These are phyloP conservation scores for Kandelia obovata DNA, from an alignment of 345 rosid genomes.

Conservation along the genomic window DNA sequence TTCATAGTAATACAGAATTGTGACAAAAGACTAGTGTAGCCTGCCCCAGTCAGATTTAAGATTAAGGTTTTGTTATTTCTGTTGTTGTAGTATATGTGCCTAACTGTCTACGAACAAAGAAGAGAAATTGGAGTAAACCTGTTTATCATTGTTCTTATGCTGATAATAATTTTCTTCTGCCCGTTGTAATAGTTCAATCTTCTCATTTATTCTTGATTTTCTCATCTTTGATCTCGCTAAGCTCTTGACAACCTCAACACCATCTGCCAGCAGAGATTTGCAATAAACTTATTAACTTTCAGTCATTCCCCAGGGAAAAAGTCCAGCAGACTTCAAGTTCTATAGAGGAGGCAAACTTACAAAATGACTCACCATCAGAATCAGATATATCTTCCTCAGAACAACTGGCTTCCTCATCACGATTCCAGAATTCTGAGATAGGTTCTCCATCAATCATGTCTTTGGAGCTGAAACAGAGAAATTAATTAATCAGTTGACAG, in stretches of 20 bases:
- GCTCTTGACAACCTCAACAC: slow-evolving; percentile 37
- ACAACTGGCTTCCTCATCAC: slow-evolving; percentile 63
- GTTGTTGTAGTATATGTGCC: no score
- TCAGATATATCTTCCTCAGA: slow-evolving; percentile 94
- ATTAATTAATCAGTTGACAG: slow-evolving; percentile 15
- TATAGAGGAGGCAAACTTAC: neutral
- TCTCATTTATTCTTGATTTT: slow-evolving; percentile 54
- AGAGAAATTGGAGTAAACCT: slow-evolving; percentile 35
- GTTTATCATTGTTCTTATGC: slow-evolving; percentile 41
- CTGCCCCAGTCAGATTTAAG: no score
- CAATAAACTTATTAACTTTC: neutral
- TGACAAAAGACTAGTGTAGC: no score
- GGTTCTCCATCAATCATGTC: slow-evolving; percentile 39
- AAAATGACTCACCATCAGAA: slow-evolving; percentile 56
- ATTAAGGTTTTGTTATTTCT: no score
- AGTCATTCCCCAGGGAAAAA: neutral
- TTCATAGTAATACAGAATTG: no score
- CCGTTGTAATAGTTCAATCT: slow-evolving; percentile 57
- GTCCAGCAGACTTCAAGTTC: neutral
- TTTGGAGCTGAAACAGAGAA: slow-evolving; percentile 41
- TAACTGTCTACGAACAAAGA: no score
- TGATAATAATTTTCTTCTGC: slow-evolving; percentile 69
- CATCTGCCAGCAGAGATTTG: slow-evolving; percentile 46
- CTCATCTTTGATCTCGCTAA: slow-evolving; percentile 42
- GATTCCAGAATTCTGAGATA: slow-evolving; percentile 90